Evolutionary conservation across 768 basidiomycete species (phyloP).

Genomic region (Boletus tylopilopsis): DNA sequence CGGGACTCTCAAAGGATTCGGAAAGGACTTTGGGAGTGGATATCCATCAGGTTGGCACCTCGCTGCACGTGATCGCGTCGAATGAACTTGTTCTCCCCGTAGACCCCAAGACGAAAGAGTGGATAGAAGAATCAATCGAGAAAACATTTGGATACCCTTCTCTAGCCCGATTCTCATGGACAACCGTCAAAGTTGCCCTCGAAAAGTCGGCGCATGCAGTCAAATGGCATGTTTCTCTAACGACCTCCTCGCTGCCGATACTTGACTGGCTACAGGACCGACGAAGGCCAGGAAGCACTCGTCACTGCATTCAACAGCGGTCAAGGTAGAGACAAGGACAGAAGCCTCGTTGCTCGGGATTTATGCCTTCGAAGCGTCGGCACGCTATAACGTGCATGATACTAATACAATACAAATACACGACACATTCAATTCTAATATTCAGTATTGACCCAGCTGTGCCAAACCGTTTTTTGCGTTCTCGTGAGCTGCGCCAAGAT

Average conservation of each 20-base stretch:
- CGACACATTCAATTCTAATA: not conserved
- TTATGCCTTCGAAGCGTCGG: slow-evolving; percentile 68
- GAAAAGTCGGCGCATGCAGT: slow-evolving; percentile 77
- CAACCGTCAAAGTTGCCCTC: slow-evolving; percentile 80
- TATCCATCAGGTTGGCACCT: slow-evolving; percentile 74
- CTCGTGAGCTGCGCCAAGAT: slow-evolving; percentile 12
- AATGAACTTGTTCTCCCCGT: not conserved
- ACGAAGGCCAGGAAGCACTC: slow-evolving; percentile 77
- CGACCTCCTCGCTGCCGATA: not conserved
- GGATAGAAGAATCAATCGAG: slow-evolving; percentile 73
- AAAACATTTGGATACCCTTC: slow-evolving; percentile 91
- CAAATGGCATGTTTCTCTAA: slow-evolving; percentile 60
- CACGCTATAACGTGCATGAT: slow-evolving; percentile 42
- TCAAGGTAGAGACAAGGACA: slow-evolving; percentile 71
- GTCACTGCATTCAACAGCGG: slow-evolving; percentile 70
- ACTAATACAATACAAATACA: slow-evolving; percentile 12
- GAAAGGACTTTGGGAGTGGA: slow-evolving; percentile 63
- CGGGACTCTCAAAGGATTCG: slow-evolving; percentile 26
- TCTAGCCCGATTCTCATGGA: slow-evolving; percentile 92
- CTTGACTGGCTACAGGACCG: slow-evolving; percentile 51
- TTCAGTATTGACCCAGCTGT: slow-evolving; percentile 18
- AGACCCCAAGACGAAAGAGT: slow-evolving; percentile 93
- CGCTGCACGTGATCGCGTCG: not conserved
- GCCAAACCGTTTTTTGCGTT: slow-evolving; percentile 7
- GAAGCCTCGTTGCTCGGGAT: slow-evolving; percentile 69